Conservation (phyloP, 495 filamentous ascomycete species). For the Apodospora peruviana region DNA sequence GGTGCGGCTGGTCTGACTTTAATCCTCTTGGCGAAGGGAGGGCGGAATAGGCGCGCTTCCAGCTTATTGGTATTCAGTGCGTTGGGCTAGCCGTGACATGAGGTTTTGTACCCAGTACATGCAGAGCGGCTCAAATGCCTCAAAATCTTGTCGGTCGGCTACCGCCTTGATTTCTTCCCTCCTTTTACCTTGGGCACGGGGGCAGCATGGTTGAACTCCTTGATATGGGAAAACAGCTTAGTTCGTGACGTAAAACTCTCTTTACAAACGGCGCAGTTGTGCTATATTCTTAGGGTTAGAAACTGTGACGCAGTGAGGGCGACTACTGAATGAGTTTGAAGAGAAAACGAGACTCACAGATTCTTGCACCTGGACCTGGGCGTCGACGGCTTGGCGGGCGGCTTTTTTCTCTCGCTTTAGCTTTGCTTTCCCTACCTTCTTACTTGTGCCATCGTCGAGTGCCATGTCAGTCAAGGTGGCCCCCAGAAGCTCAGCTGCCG, state of each 20-base stretch:
- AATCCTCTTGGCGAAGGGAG: too few species aligned
- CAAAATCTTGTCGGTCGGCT: neutral
- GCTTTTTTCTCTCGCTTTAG: conserved; percentile 79
- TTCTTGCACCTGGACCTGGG: conserved; percentile 21
- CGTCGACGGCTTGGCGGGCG: conserved; percentile 48
- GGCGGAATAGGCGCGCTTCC: too few species aligned
- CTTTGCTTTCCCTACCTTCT: conserved; percentile 80
- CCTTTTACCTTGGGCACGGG: conserved; percentile 14
- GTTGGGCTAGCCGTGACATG: too few species aligned
- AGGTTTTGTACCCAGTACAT: too few species aligned
- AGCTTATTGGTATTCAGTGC: too few species aligned
- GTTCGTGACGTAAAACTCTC: conserved; percentile 61
- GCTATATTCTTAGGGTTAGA: conserved; percentile 21
- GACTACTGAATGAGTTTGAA: too few species aligned
- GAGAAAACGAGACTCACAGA: too few species aligned
- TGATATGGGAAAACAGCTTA: conserved; percentile 74
- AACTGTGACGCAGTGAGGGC: too few species aligned
- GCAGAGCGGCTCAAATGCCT: too few species aligned
- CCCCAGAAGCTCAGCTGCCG: conserved; percentile 4
- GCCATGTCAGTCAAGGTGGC: conserved; percentile 12
- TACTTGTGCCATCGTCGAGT: conserved; percentile 15
- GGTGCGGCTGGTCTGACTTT: too few species aligned
- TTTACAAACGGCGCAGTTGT: conserved; percentile 59
- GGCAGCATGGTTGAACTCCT: conserved; percentile 38
- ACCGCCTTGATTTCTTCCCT: conserved; percentile 8